phyloP scores from a whole-genome alignment of 1,284 basidiomycete species.

The Uromyces viciae-fabae region DNA sequence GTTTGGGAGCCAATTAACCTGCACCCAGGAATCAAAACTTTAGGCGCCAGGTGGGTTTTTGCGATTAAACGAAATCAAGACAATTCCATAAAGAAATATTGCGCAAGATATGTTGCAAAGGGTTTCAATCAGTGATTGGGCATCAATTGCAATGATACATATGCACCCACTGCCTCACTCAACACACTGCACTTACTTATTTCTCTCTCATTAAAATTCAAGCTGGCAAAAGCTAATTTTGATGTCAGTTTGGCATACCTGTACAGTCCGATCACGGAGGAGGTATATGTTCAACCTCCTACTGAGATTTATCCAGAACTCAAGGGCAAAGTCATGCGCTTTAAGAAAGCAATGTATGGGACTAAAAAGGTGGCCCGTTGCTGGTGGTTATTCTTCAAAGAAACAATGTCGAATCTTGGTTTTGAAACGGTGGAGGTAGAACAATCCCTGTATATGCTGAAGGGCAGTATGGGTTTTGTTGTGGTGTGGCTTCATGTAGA shows the following conservation, averaged over 20 bases:
- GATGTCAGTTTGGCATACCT: constrained; percentile 30
- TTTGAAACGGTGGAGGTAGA: background rate
- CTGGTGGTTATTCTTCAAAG: constrained; percentile 18
- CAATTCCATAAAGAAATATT: background rate
- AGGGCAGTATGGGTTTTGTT: background rate
- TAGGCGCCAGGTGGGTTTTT: constrained; percentile 8
- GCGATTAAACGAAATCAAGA: background rate
- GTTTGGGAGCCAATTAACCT: background rate
- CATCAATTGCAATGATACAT: constrained; percentile 2
- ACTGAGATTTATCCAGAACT: background rate
- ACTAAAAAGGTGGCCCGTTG: background rate
- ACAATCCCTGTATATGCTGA: background rate
- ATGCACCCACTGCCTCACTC: constrained; percentile 12
- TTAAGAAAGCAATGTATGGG: constrained; percentile 28
- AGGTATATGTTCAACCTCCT: constrained; percentile 2
- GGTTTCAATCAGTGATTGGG: constrained; percentile 16
- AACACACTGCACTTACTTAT: constrained; percentile 12
- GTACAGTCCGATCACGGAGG: background rate
- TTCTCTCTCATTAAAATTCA: background rate
- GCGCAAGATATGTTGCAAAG: constrained; percentile 5
- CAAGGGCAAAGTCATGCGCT: background rate
- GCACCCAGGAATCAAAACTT: background rate
- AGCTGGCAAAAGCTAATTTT: background rate
- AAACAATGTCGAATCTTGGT: background rate
- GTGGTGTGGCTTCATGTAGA: constrained; percentile 11